phyloP scores from a whole-genome alignment of 345 rosid species.

The Populus tremula region DNA sequence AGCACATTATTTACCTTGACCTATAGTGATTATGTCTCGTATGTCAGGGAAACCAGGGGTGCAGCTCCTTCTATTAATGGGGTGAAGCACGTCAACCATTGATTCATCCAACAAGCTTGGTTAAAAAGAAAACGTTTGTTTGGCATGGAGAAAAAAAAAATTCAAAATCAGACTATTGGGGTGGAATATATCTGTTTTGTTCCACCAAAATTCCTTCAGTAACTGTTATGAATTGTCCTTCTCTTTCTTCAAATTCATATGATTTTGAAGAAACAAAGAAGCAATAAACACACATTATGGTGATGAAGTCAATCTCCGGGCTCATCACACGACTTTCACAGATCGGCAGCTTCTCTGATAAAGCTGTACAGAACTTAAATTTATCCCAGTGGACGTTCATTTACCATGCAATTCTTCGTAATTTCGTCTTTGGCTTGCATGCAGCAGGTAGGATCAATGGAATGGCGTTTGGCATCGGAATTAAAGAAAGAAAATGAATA shows the following conservation, averaged over 20 bases:
- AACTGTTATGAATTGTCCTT: constrained; percentile 22
- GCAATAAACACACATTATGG: neutral
- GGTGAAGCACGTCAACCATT: constrained; percentile 36
- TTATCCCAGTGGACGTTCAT: neutral
- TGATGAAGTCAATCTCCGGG: neutral
- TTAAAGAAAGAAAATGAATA: neutral
- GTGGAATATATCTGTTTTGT: constrained; percentile 25
- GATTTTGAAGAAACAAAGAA: constrained; percentile 39
- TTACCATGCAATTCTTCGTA: neutral
- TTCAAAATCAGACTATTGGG: constrained; percentile 1
- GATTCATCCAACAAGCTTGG: constrained; percentile 36
- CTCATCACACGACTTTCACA: neutral
- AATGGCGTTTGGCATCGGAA: neutral
- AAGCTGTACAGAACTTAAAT: constrained; percentile 7
- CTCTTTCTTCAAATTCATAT: constrained; percentile 49
- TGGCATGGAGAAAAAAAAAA: constrained; percentile 9
- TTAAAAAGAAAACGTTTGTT: constrained; percentile 25
- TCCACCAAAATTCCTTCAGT: constrained; percentile 25
- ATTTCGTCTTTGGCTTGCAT: neutral
- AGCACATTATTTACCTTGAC: constrained; percentile 81
- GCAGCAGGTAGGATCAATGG: neutral
- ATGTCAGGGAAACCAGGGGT: constrained; percentile 68
- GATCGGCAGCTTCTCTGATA: constrained; percentile 5
- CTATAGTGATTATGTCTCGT: constrained; percentile 68
- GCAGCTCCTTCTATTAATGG: constrained; percentile 57